Evolutionary conservation across 352 stramenopile genomes (phyloP).

Genomic region (Phytopythium aichiense): DNA sequence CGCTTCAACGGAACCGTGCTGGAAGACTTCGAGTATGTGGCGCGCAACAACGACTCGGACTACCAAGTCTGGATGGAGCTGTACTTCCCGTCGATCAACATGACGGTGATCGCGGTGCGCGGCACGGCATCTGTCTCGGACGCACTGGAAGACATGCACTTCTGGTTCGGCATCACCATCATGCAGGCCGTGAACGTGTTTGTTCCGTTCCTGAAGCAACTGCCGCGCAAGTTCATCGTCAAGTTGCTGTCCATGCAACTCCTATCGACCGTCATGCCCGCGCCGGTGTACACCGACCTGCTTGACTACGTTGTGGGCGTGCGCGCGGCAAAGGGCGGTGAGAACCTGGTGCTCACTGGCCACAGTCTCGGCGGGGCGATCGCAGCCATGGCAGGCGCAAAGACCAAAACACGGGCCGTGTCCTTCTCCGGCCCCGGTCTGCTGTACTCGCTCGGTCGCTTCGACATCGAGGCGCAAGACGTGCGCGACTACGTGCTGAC

Average conservation of each 20-base stretch:
- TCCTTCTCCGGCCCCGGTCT: conserved; percentile 74
- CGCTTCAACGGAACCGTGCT: conserved; percentile 76
- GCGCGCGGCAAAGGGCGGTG: conserved; percentile 34
- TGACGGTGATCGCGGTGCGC: conserved; percentile 79
- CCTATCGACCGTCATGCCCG: conserved; percentile 59
- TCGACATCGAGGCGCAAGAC: conserved; percentile 51
- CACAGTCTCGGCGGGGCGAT: conserved; percentile 77
- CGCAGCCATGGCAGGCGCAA: conserved; percentile 70
- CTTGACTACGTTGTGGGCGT: conserved; percentile 48
- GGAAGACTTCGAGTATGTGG: conserved; percentile 64
- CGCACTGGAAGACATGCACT: conserved; percentile 81
- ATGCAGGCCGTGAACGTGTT: conserved; percentile 82
- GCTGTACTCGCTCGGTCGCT: conserved; percentile 69
- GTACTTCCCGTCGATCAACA: conserved; percentile 72
- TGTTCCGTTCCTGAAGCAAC: conserved; percentile 80
- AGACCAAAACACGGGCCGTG: conserved; percentile 64
- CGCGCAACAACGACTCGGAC: conserved; percentile 68
- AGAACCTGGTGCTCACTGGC: conserved; percentile 66
- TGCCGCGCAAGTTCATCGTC: conserved; percentile 65
- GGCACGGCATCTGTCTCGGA: conserved; percentile 76
- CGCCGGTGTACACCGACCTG: conserved; percentile 53
- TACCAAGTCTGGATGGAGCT: conserved; percentile 81
- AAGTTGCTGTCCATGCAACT: conserved; percentile 71
- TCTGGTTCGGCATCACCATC: conserved; percentile 83
- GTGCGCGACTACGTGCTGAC: conserved; percentile 78